Evolutionary conservation across 441 rosid genomes (phyloP), one percentile per base, ranked within the genome.

Genomic region (Rhodomyrtus psidioides): DNA sequence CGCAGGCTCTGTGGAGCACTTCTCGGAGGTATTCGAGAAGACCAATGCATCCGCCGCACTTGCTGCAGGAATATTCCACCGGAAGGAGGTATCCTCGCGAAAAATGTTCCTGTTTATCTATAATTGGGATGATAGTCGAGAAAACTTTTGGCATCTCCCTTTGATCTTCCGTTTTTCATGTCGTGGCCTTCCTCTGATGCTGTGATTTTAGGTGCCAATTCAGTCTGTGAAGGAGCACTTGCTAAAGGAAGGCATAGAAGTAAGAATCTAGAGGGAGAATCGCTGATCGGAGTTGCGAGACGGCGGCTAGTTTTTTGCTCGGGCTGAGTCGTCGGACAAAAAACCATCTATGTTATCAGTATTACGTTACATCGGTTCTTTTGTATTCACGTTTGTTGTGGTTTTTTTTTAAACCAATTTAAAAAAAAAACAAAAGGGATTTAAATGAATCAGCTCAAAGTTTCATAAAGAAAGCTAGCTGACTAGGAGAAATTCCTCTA

Each of bases 61-160:
- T 82, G 99, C 99, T 84, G 99, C 99, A 1, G 99, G 99, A 85
- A 97, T 97, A 90, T 97, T 97, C 93, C 99, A 97, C 79, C 91
- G 99, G 83, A 94, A 97, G 89, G 99, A 96, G 98, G 98, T 97
- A 92, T 83, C 13, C 79, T 70, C 16, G 5, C 4, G 4, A 21
- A 65, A 34, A 21, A 65, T 65, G 49, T 65, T 65, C 49, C 79
- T 4, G 0, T 65, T 65, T 39, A 34, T 34, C 34, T 34, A 14
- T n/a, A 19, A 75, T 53, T n/a, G 34, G 23, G 55, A n/a, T 23
- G 26, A 42, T 42, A 10, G 83, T 34, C 26, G 53, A 12, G 26
- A 53, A 42, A 42, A 42, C 7, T 42, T 42, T 42, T 42, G 46
- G 46, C 7, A 42, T 42, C 46, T 42, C 39, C 15, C 58, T 53